Evolutionary conservation across 805 yeast species (phyloP), one percentile per base, ranked within the genome.

Genomic region (Hemisphaericaspora nanyangensis): DNA sequence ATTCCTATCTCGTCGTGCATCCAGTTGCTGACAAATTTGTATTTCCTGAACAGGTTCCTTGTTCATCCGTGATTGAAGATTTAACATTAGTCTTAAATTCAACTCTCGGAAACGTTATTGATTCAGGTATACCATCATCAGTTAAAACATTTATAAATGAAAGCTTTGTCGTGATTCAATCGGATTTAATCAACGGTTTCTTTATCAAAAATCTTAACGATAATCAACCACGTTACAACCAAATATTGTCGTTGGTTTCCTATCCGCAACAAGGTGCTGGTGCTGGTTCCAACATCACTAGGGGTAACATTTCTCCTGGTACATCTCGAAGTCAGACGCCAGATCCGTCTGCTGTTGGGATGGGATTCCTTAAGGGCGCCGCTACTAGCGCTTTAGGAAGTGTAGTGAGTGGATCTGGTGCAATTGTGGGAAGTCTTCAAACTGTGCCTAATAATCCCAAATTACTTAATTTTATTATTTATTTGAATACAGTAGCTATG

Each of bases 21-120:
- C 8, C 24, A 7, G 6, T 7, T 2, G 40, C 17, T 10, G 26
- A 20, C 6, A 27, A 40, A 4, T 29, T 56, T 2, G 32, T 47
- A 33, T 54, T 67, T 25, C 78, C 81, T 2, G 80, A 76, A 29
- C 80, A 74, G 22, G 68, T 81, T 5, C 91, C 90, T 2, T 77
- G 84, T 4, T 79, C 95, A 0, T 87, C 97, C 0, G 80, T 87
- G 17, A 79, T 90, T 17, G 99, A 93, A 51, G 99, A 93, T 56
- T 65, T 86, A 25, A 75, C 87, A 19, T 69, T 88, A 49, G 78
- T 89, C 7, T 63, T 90, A 32, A 84, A 86, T 51, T 77, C 80
- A 27, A 72, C 85, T 13, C 57, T 89, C 26, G 64, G 79, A 17
- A 83, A 82, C 42, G 70, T 80, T 1, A 66, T 89, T 10, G 82